Percentiles rank a stretch among this genome's conserved stretches.
These are phyloP conservation scores for Coemansia sp. DNA, from an alignment of 192 early-diverging fungal species.

Conservation along the genomic window DNA sequence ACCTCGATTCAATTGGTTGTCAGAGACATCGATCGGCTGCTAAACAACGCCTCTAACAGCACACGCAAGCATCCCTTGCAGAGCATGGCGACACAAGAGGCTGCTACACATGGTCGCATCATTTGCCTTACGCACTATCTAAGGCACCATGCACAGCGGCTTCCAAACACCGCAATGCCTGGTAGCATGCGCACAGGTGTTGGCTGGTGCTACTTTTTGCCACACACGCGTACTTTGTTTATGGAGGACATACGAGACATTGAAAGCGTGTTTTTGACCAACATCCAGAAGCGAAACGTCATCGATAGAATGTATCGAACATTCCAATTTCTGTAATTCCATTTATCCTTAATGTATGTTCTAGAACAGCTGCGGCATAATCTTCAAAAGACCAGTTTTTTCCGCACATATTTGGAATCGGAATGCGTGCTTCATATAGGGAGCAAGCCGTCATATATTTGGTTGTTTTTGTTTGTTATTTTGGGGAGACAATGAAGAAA, in stretches of 20 bases:
- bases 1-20: constrained; percentile 57
- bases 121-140: constrained; percentile 58
- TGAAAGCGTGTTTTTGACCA: constrained; percentile 59
- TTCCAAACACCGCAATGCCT: constrained; percentile 31
- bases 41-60: constrained; percentile 42
- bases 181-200: constrained; percentile 19
- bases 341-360: background rate
- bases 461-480: background rate
- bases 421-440: too few species aligned
- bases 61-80: constrained; percentile 7
- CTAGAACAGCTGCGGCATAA: background rate
- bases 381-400: too few species aligned
- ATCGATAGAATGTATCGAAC: constrained; percentile 66
- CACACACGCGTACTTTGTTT: constrained; percentile 60
- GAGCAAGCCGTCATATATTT: background rate
- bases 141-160: constrained; percentile 59
- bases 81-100: background rate
- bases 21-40: constrained; percentile 60
- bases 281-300: constrained; percentile 58
- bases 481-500: too few species aligned
- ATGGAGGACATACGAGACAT: constrained; percentile 80
- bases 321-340: constrained; percentile 58
- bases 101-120: constrained; percentile 29
- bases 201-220: constrained; percentile 51
- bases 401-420: too few species aligned